Percentiles rank a stretch among this genome's conserved stretches.
Conservation (phyloP, 2,329 filamentous ascomycete species). For the Ophiocordyceps camponoti-rufipedis region DNA sequence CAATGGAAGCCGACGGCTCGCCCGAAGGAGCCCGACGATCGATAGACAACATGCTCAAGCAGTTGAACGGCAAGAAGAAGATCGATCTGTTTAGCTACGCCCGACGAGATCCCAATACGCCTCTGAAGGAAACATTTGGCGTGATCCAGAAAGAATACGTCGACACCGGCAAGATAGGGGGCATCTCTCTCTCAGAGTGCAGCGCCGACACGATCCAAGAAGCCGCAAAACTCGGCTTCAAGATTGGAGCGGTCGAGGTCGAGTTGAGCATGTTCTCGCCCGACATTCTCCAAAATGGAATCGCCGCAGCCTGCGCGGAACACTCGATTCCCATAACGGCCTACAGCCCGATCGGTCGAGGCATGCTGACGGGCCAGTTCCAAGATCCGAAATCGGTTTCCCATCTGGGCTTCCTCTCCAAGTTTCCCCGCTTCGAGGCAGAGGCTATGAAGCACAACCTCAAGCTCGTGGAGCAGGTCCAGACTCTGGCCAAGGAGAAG, state of each 20-base stretch:
- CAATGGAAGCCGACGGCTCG: constrained; percentile 28
- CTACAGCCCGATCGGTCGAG: constrained; percentile 25
- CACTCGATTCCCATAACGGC: constrained; percentile 51
- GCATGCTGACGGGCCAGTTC: constrained; percentile 33
- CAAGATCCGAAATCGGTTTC: constrained; percentile 35
- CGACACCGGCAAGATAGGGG: constrained; percentile 30
- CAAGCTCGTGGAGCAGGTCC: constrained; percentile 36
- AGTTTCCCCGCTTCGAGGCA: constrained; percentile 38
- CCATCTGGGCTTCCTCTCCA: constrained; percentile 25
- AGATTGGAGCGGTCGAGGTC: constrained; percentile 30
- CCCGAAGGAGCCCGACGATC: constrained; percentile 35
- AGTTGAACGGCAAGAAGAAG: constrained; percentile 35
- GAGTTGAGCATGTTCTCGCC: constrained; percentile 32
- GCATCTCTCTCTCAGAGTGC: constrained; percentile 33
- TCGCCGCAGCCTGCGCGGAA: constrained; percentile 38
- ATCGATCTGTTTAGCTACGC: constrained; percentile 43
- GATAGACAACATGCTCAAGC: constrained; percentile 34
- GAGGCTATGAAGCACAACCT: constrained; percentile 47
- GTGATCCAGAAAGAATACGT: constrained; percentile 29
- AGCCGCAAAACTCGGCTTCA: constrained; percentile 21
- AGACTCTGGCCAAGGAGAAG: constrained; percentile 39
- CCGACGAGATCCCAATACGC: constrained; percentile 10
- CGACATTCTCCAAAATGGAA: constrained; percentile 30
- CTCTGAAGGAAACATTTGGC: constrained; percentile 26
- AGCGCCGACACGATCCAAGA: constrained; percentile 28